Evolutionary conservation across 305 asterid genomes (phyloP), one percentile per base, ranked within the genome.

Genomic region (Plantago rigida): DNA sequence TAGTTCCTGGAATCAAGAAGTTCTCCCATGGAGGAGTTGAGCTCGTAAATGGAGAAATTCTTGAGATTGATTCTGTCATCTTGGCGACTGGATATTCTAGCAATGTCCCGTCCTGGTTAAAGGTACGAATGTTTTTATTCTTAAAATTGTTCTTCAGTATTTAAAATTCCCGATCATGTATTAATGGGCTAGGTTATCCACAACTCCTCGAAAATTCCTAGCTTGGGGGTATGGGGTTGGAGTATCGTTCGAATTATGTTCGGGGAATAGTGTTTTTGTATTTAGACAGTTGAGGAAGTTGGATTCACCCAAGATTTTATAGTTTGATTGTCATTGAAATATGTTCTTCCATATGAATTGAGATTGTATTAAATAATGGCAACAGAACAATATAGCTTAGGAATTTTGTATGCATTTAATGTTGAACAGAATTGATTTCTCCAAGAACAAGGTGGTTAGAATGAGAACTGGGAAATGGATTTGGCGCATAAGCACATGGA

Each of bases 81-180:
- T 63, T 83, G 70, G 96, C 97, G 0, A 91, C 97, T 47, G 97
- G 97, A 15, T 91, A 91, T 66, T 70, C 83, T 61, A 91, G 94
- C 94, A 91, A 91, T 81, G 95, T 91, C 29, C 92, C 92, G 3
- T 77, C 87, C 45, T 91, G 97, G 97, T 68, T 91, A 51, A 80
- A 87, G 94, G 96, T 90, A 26, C 68, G 75, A 67, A 56, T 55
- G 29, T 10, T 47, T 6, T 51, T 5, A 0, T 45, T 56, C 28
- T 51, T 36, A 11, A 10, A 5, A 62, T 7, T 17, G 17, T 4
- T 45, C 19, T 15, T 12, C 13, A 3, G 15, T 31, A 41, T 52
- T 13, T 29, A 4, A 53, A 29, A 28, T 29, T 29, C 59, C n/a
- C 5, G 59, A 54, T 26, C 22, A 1, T 13, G 22, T 54, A 10